Base-by-base conservation (phyloP, 176 grass and related monocot species). In the Typha latifolia region DNA sequence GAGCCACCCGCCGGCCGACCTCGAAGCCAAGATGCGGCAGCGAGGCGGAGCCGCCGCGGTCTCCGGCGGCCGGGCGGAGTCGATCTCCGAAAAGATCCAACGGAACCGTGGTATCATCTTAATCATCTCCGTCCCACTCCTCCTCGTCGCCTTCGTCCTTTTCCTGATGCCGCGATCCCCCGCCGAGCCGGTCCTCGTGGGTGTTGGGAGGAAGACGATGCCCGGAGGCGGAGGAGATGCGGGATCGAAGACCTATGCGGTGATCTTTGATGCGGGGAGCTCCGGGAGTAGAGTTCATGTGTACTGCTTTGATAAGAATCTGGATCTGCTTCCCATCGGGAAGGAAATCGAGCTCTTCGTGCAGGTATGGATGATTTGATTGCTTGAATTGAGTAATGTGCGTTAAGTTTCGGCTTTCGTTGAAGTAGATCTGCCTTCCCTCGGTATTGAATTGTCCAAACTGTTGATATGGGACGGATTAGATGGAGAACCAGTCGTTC, bases 271-370 rank as follows among this genome's bases (percentile, higher is more conserved):
- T 34, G 73, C 73, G 3, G 73, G 73, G 51, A 76, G 73, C 43
- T 76, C 73, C 18, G 73, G 73, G 32, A 76, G 73, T 61, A 56
- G 73, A 32, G 73, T 76, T 67, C 73, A 76, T 59, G 73, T 76
- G 29, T 76, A 67, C 64, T 76, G 73, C 32, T 76, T 76, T 20
- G 64, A 76, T 59, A 32, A 67, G 20, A 67, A 76, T n/a, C 65
- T 76, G 64, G 37, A 76, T 59, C 63, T 76, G 62, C 19, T 76
- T 52, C 63, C 19, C 20, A 67, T 67, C 32, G 64, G 73, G 32
- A 55, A 76, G 51, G 64, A 67, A 6, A 48, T 76, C 19, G 73
- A 76, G 34, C 73, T 76, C 32, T 76, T 76, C 10, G 29, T 1
- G 29, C 73, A 67, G 64, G 73, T 67, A 67, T 12, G 31, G 51